Percentiles rank a stretch among this genome's conserved stretches.
These are phyloP conservation scores for Tuber calosporum DNA, from an alignment of 495 filamentous ascomycete species.

Conservation along the genomic window DNA sequence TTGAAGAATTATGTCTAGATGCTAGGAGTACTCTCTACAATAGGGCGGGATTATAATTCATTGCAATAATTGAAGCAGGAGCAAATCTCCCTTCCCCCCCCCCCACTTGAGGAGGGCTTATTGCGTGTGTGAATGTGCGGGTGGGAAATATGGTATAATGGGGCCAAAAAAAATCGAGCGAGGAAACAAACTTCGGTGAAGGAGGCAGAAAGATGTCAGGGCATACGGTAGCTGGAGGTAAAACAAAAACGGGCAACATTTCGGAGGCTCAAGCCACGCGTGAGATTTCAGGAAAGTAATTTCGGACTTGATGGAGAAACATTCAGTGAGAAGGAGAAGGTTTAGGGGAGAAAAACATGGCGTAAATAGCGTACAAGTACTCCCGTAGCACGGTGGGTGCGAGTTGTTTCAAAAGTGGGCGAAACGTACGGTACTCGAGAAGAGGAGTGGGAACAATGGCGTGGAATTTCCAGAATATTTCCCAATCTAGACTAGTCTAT, in stretches of 20 bases:
- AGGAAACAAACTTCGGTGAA: background rate
- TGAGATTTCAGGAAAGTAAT: background rate
- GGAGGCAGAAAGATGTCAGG: background rate
- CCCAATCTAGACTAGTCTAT: background rate
- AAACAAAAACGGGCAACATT: background rate
- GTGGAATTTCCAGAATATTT: background rate
- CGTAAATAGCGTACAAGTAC: background rate
- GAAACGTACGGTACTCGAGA: too few species aligned
- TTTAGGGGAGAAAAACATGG: background rate
- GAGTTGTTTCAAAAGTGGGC: background rate
- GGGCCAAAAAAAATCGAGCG: background rate
- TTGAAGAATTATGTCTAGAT: background rate
- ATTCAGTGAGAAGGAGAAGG: background rate
- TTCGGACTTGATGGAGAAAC: slow-evolving; percentile 1
- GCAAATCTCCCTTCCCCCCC: background rate
- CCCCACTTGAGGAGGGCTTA: background rate
- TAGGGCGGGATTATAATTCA: background rate
- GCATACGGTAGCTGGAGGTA: background rate
- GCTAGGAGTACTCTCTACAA: background rate
- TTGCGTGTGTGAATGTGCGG: background rate
- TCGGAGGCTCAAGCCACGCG: background rate
- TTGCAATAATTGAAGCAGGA: background rate
- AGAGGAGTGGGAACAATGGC: background rate
- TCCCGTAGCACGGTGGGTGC: background rate
- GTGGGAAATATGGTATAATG: background rate